These are phyloP conservation scores for Eudorina sp. DNA, from an alignment of 139 green algal genomes.

Conservation along the genomic window DNA sequence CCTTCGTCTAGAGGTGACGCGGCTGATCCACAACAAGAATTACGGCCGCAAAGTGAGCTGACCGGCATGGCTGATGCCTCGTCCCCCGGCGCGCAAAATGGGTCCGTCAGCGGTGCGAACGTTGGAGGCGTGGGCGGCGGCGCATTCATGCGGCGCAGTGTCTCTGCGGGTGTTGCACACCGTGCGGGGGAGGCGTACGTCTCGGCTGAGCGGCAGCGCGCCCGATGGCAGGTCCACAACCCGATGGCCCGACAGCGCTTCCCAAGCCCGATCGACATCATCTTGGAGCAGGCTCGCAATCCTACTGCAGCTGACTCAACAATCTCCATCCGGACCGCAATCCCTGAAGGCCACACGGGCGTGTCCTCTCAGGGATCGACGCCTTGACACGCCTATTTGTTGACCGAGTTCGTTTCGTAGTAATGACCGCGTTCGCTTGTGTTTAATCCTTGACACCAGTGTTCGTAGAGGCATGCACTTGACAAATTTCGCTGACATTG, in stretches of 20 bases:
- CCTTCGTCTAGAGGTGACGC: not conserved
- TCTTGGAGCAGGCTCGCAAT: constrained; percentile 42
- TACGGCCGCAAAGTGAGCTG: not conserved
- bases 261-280: constrained; percentile 29
- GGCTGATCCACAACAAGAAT: not conserved
- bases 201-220: constrained; percentile 10
- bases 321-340: not conserved
- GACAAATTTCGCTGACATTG: no score
- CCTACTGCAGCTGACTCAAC: not conserved
- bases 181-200: not conserved
- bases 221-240: constrained; percentile 10
- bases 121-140: not conserved
- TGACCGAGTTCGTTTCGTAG: no score
- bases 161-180: constrained; percentile 19
- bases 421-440: no score
- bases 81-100: not conserved
- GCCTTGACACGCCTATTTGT: not conserved
- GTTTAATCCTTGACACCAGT: no score
- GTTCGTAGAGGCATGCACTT: no score
- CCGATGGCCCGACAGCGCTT: not conserved
- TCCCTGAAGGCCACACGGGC: not conserved
- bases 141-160: constrained; percentile 5
- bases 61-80: not conserved
- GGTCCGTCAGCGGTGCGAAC: not conserved
- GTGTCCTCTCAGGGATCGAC: not conserved